Evolutionary conservation across 305 asterid genomes (phyloP).

Genomic region (Lippia alba): DNA sequence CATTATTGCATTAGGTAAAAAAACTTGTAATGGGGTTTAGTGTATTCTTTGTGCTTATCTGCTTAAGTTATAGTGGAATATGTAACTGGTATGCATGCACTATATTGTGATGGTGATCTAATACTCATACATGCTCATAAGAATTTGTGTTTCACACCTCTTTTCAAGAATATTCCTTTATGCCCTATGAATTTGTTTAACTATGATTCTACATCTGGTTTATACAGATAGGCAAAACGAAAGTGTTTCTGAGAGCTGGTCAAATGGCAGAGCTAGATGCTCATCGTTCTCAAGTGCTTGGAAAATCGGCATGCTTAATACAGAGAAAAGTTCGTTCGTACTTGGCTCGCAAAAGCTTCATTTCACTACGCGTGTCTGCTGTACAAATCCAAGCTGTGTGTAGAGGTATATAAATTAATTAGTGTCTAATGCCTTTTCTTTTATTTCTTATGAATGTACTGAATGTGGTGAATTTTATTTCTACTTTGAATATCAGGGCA

Average conservation of each 20-base stretch:
- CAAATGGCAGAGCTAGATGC: conserved; percentile 82
- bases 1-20: background rate
- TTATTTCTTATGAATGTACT: background rate
- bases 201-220: conserved; percentile 16
- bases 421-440: conserved; percentile 18
- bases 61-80: conserved; percentile 6
- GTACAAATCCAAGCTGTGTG: conserved; percentile 62
- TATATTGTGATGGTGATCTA: background rate
- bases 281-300: conserved; percentile 61
- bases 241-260: conserved; percentile 85
- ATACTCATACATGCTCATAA: background rate
- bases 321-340: conserved; percentile 63
- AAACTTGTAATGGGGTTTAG: conserved; percentile 9
- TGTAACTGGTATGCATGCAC: background rate
- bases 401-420: conserved; percentile 57
- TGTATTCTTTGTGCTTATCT: background rate
- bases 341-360: conserved; percentile 51
- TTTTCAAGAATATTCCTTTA: background rate
- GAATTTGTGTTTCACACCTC: background rate
- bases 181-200: background rate
- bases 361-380: conserved; percentile 51
- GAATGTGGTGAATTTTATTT: conserved; percentile 18
- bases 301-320: conserved; percentile 66
- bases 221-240: conserved; percentile 76
- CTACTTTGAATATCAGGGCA: conserved; percentile 49